Evolutionary conservation across 1,284 basidiomycete species (phyloP), one percentile per base, ranked within the genome.

Genomic region (Fomitiporia mediterranea): DNA sequence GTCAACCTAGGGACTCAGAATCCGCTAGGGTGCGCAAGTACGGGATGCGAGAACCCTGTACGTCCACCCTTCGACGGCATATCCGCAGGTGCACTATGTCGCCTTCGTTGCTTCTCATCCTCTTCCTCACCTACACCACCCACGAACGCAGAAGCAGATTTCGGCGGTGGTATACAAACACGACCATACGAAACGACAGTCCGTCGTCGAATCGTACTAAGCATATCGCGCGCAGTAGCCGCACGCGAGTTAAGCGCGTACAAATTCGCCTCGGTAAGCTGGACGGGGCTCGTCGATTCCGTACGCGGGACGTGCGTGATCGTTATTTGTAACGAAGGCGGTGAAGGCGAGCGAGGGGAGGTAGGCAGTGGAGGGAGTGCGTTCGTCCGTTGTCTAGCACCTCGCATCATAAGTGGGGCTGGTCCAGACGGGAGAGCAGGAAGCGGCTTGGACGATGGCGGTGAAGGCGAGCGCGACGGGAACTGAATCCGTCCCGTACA

Each of bases 151-250:
- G 34, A 28, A 1, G 39, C 21, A 8, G 53, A 27, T 13, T 44
- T 27, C n/a, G 42, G 44, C 15, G 27, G n/a, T 21, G 40, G 28
- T 9, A 15, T 38, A 13, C n/a, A 28, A 19, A 44, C 8, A 6
- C 19, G 15, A 23, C 37, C 49, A n/a, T 11, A 43, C 30, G 39
- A 51, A 25, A 74, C 70, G 51, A 74, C 59, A 7, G 77, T 81
- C 63, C 84, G 79, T 51, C 80, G 77, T 60, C 75, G 74, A 58
- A 89, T 74, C 13, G 80, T 80, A 32, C 74, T 76, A 55, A 88
- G 74, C 86, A 89, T 87, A 62, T 81, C 75, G 56, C 75, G 73
- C 9, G 81, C 79, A 44, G 72, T 79, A 61, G 76, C 73, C 63
- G 76, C 74, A 58, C 83, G 77, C 53, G 80, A 74, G 59, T 76